Evolutionary conservation across 805 yeast genomes (phyloP), one percentile per base, ranked within the genome.

Genomic region (Lipomyces oligophaga): DNA sequence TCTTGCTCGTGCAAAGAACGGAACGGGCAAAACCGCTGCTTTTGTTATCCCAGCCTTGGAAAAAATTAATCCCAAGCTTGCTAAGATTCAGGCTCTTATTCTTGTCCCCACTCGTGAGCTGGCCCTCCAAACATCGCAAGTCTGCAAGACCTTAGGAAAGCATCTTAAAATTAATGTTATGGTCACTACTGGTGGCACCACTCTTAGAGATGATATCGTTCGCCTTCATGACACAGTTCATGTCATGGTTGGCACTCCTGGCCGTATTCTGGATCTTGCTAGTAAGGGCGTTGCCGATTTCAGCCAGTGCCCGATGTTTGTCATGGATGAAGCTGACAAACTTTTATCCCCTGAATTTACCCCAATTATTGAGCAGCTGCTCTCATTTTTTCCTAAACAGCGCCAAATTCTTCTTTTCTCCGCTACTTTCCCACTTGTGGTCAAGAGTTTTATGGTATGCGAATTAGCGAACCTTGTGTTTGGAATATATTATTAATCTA

Each of bases 321-420:
- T 94, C 43, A 88, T 93, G 97, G 98, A 93, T 68, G 98, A 93
- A 74, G 98, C 98, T 47, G 98, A 93, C 69, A 93, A 93, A 68
- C 85, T 93, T 84, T 77, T 93, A 50, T 80, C 93, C 31, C 80
- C 86, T 59, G 98, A 93, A 63, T 93, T 93, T 68, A 83, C 84
- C 58, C 77, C 79, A 28, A 81, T 89, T 46, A 85, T 90, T 55
- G 94, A 85, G 66, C 95, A 86, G 66, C 84, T 90, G 53, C 74
- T 93, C 60, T 73, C 74, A 36, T 85, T 83, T 62, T 80, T 90
- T 76, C 95, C 97, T 27, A 63, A 72, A 47, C 77, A 75, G 54
- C 82, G 81, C 55, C 98, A 93, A 72, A 83, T 94, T 15, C 72
- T 90, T 57, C 77, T 93, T 61, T 89, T 87, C 65, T 81, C 93